A percentile compares a stretch with the other conserved stretches of the same genome.
Conservation (phyloP, 2,329 filamentous ascomycete genomes). For the Pestalotiopsis fici region DNA sequence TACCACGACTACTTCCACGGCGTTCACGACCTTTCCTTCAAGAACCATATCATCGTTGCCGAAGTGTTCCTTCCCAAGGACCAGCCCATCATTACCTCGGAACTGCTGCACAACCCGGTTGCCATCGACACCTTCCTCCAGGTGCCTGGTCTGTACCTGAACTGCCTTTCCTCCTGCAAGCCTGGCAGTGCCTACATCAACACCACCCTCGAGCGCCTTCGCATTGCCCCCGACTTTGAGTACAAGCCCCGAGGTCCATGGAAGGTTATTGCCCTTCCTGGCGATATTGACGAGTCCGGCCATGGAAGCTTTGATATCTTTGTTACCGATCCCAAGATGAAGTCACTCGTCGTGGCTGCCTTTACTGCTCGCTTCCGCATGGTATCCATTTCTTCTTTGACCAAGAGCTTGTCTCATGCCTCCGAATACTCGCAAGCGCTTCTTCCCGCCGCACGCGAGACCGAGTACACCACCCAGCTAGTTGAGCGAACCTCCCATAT, state of each 20-base stretch:
- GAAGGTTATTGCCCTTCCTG: not conserved
- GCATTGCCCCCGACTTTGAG: not conserved
- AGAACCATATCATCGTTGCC: slow-evolving; percentile 20
- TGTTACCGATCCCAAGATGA: not conserved
- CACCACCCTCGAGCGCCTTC: not conserved
- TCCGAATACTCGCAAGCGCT: not conserved
- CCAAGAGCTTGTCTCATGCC: not conserved
- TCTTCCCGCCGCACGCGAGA: not conserved
- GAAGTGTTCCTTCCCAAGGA: slow-evolving; percentile 12
- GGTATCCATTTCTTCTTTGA: not conserved
- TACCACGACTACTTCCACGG: slow-evolving; percentile 27
- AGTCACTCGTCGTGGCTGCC: not conserved
- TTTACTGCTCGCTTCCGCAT: not conserved
- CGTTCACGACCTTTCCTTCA: slow-evolving; percentile 20
- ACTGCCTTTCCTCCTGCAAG: slow-evolving; percentile 11
- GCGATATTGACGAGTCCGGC: not conserved
- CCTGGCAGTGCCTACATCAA: not conserved
- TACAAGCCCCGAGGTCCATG: not conserved
- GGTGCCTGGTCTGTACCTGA: slow-evolving; percentile 17
- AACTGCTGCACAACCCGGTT: slow-evolving; percentile 15
- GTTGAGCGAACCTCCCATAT: not conserved
- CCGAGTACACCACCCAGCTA: not conserved
- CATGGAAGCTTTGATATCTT: not conserved
- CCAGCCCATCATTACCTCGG: slow-evolving; percentile 3
- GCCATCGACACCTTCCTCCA: slow-evolving; percentile 20